Evolutionary conservation across 1,284 basidiomycete species (phyloP).

Genomic region (Coniferiporia sulphurascens): DNA sequence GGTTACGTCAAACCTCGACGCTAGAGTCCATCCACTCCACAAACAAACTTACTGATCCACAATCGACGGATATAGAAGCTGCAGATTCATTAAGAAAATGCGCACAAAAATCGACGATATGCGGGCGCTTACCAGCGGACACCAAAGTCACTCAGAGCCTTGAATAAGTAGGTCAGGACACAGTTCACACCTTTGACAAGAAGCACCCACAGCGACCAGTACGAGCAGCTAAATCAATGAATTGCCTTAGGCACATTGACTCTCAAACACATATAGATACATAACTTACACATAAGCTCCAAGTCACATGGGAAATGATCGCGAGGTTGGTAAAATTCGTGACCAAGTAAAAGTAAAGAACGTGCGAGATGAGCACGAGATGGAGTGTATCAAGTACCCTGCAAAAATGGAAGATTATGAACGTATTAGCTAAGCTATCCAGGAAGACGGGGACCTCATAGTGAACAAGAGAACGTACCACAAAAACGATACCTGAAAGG

Average conservation of each 20-base stretch:
- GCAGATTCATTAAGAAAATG: background rate
- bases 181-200: background rate
- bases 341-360: conserved; percentile 6
- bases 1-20: background rate
- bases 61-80: conserved; percentile 7
- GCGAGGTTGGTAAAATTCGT: conserved; percentile 4
- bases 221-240: background rate
- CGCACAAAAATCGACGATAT: background rate
- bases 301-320: background rate
- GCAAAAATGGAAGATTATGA: background rate
- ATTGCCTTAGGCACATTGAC: background rate
- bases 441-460: too few species aligned
- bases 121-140: background rate
- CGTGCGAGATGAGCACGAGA: conserved; percentile 4
- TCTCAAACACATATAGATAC: background rate
- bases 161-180: background rate
- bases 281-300: conserved; percentile 8
- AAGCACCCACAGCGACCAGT: background rate
- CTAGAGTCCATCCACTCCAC: background rate
- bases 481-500: background rate
- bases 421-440: background rate
- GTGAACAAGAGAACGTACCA: background rate
- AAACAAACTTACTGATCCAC: background rate
- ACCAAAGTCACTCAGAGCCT: background rate
- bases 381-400: conserved; percentile 8